A percentile compares a stretch with the other conserved stretches of the same genome.
phyloP scores from a whole-genome alignment of 768 basidiomycete species.

The Kwoniella sp. region DNA sequence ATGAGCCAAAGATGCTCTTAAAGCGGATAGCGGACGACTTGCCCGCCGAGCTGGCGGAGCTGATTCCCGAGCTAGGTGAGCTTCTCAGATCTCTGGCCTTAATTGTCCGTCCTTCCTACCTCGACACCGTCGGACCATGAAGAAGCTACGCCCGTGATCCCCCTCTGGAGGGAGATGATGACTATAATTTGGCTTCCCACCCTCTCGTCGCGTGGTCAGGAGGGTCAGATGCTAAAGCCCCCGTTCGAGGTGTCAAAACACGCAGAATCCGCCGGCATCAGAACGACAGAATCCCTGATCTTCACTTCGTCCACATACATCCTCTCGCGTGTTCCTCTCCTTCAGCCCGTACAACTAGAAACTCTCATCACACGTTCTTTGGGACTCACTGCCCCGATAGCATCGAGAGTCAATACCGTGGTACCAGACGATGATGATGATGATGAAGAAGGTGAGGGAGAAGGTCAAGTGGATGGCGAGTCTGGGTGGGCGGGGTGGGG shows the following conservation, averaged over 20 bases:
- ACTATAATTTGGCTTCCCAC: too few relatives aligned
- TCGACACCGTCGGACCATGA: too few relatives aligned
- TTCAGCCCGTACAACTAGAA: slow-evolving; percentile 22
- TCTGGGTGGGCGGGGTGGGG: slow-evolving; percentile 39
- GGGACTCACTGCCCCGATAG: slow-evolving; percentile 20
- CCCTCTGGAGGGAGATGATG: too few relatives aligned
- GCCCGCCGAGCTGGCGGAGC: slow-evolving; percentile 27
- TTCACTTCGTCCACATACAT: slow-evolving; percentile 32
- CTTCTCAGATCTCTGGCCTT: too few relatives aligned
- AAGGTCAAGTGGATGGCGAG: neutral
- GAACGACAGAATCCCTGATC: slow-evolving; percentile 46
- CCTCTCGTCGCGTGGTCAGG: too few relatives aligned
- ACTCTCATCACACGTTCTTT: slow-evolving; percentile 29
- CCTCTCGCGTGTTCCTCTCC: slow-evolving; percentile 22
- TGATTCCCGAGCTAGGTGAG: slow-evolving; percentile 38
- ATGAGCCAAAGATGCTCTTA: slow-evolving; percentile 33
- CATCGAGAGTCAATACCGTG: neutral
- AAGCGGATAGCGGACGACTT: slow-evolving; percentile 32
- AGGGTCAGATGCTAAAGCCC: neutral
- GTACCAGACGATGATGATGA: slow-evolving; percentile 12
- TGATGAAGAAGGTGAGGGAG: neutral
- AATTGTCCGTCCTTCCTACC: too few relatives aligned
- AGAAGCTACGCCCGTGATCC: too few relatives aligned
- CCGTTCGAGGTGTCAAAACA: slow-evolving; percentile 2
- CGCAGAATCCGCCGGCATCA: slow-evolving; percentile 38